Evolutionary conservation across 345 rosid genomes (phyloP), one percentile per base, ranked within the genome.

Genomic region (Pelargonium nanum): DNA sequence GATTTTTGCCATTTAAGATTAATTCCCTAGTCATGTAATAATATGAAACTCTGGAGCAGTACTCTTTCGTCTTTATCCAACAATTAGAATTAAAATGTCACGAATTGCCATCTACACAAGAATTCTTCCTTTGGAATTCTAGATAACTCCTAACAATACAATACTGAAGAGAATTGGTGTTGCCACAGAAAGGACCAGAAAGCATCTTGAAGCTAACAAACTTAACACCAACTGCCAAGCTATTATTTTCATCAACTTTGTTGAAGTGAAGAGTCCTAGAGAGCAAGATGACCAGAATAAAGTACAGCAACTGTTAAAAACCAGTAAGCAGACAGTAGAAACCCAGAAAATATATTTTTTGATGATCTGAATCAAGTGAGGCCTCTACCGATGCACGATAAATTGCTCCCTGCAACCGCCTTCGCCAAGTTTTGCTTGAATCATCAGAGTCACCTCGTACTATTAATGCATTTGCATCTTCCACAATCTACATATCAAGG

Each of bases 351-450:
- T 6, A 40, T 40, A 9, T 40, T 19, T 26, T 55, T 21, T 4
- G 6, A 26, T 50, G n/a, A 4, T 56, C 2, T 58, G 55, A 58
- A 58, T 25, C 17, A 73, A 30, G 66, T 21, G 22, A 53, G 65
- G 24, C 50, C 59, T 28, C 28, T 84, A 92, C 98, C 77, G 97
- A 92, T 67, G 91, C 84, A 80, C 75, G 85, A 72, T 92, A 89
- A 59, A 84, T 85, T 67, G 95, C 95, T 20, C 88, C 89, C 72
- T 83, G 98, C 78, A 92, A 77, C 58, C 89, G 89, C 61, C 75
- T 85, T 70, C 87, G 87, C 98, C 98, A 92, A 58, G 69, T 77
- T 74, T 79, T 83, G 69, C 72, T 75, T 48, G 82, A 82, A 55
- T 89, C 91, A 65, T 85, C 85, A 51, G 82, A 75, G 64, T 87